Evolutionary conservation across 179 eudicot genomes (phyloP), one percentile per base, ranked within the genome.

Genomic region (Silene vulgaris): DNA sequence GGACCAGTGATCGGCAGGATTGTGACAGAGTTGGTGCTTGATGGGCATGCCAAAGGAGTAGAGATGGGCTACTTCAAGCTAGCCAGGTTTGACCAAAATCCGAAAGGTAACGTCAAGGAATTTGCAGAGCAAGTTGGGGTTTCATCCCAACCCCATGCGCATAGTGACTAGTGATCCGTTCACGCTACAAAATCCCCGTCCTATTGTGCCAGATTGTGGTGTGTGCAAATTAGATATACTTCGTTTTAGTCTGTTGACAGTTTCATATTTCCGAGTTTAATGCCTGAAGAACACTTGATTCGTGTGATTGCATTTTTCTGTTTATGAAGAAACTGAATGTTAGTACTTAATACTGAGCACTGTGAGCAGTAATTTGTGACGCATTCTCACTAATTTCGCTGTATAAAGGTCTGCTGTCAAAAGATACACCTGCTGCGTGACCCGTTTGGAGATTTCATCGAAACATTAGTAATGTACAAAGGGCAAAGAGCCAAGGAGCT

Each of bases 1-100:
- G 93, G 85, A 3, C 98, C 96, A 2, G 82, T 84, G 11, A 77
- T 94, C 14, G 98, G 98, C 67, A 78, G 79, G 81, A 80, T 89
- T 3, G 62, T 89, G 81, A 87, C 85, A 0, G 94, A 91, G 13
- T 56, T 91, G 76, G 86, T 77, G 60, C 21, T 78, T 12, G 73
- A 76, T 19, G 94, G 90, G 26, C 79, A 85, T 43, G 86, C 83
- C 29, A 75, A 83, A 68, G 90, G 88, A 29, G 84, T 85, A 70
- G 87, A 90, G 40, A 59, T 91, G 64, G 80, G 78, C 54, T 70
- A 82, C 81, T 94, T 92, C 76, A 85, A 80, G 81, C 17, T 94
- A 23, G 82, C 65, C 40, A 87, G 98, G 77, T 91, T 94, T 85
- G 82, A 84, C 13, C 78, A 77, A 30, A 86, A 88, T 77, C 79